Evolutionary conservation across 805 yeast species (phyloP), one percentile per base, ranked within the genome.

Genomic region (Teunomyces pallodes): DNA sequence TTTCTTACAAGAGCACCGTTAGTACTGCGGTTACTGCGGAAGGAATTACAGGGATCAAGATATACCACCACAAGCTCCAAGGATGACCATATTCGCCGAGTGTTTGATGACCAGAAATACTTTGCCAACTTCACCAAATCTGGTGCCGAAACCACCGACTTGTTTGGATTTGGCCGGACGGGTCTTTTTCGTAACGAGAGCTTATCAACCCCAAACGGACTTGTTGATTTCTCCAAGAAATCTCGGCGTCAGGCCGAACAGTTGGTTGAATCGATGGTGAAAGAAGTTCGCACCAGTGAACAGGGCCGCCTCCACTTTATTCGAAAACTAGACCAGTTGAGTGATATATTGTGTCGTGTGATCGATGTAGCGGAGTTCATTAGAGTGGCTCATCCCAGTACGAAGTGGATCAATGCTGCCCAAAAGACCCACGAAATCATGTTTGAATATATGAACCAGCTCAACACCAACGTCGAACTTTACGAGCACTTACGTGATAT

Each of bases 361-460:
- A 91, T 94, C 36, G 99, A 94, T 66, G 77, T 92, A 43, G 92
- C 96, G 32, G 98, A 91, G 57, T 92, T 92, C 68, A 82, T 94
- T 27, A 73, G 98, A 42, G 90, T 90, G 20, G 83, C 86, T 1
- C 98, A 92, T 62, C 97, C 98, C 0, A 79, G 84, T 53, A 72
- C 72, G 43, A 66, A 72, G 13, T 90, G 88, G 76, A 76, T 86
- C 9, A 75, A 75, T 35, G 91, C 90, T 1, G 96, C 99, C 1
- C 96, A 92, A 60, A 76, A 79, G 39, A 86, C 94, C 32, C 97
- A 92, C 61, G 95, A 89, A 56, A 74, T 82, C 53, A 81, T 92
- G 87, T 92, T 86, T 65, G 96, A 90, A 60, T 91, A 85, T 65
- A 94, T 94, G 99, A 94, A 90, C 65, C 79, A 86, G 46, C 72